A percentile compares a stretch with the other conserved stretches of the same genome.
Conservation (phyloP, 805 yeast genomes). For the Candida chauliodis region DNA sequence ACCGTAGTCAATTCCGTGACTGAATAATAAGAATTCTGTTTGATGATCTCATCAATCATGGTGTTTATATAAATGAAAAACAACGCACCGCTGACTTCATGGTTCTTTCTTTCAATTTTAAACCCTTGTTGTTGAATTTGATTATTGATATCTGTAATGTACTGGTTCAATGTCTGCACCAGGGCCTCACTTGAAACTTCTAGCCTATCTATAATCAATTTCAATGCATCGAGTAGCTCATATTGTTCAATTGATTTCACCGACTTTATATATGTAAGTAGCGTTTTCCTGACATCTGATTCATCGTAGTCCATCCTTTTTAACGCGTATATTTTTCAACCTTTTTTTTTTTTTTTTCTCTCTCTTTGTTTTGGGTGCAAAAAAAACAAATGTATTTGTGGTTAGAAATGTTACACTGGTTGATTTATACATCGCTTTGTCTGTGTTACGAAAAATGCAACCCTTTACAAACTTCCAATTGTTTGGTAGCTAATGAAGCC, state of each 20-base stretch:
- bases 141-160: conserved; percentile 28
- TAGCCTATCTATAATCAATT: conserved; percentile 12
- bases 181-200: conserved; percentile 5
- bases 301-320: conserved; percentile 1
- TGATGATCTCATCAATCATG: conserved; percentile 35
- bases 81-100: conserved; percentile 29
- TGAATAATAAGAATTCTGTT: conserved; percentile 33
- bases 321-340: not conserved
- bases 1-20: conserved; percentile 39
- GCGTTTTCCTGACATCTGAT: conserved; percentile 15
- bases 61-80: conserved; percentile 41
- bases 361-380: conserved; percentile 1
- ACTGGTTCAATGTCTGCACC: conserved; percentile 12
- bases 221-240: conserved; percentile 21
- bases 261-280: conserved; percentile 30
- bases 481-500: conserved; percentile 26
- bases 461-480: conserved; percentile 20
- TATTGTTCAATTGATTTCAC: conserved; percentile 19
- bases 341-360: not conserved
- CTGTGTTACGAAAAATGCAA: conserved; percentile 19
- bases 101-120: conserved; percentile 38
- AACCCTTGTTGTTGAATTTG: conserved; percentile 36
- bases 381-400: too few species aligned
- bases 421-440: too few species aligned
- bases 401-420: too few species aligned